Conservation (phyloP, 179 eudicot genomes). For the Patellifolia procumbens region DNA sequence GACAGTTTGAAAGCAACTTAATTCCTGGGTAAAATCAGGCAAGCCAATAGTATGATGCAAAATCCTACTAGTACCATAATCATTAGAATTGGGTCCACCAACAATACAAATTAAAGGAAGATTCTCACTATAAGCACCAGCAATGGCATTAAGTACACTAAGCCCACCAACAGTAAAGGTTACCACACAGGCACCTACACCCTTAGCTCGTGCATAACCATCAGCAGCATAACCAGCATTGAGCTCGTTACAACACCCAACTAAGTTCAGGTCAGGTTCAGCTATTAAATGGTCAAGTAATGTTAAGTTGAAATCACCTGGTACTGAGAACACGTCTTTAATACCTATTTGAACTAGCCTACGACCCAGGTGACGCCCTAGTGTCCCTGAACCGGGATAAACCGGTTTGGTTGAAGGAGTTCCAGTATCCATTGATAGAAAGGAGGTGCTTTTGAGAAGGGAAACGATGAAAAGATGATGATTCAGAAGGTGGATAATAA, state of each 20-base stretch:
- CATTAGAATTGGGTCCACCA: constrained; percentile 89
- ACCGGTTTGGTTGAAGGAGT: background rate
- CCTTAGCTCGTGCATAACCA: constrained; percentile 80
- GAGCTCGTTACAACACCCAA: constrained; percentile 85
- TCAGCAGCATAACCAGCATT: constrained; percentile 90
- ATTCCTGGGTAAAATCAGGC: constrained; percentile 76
- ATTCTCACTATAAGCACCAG: constrained; percentile 80
- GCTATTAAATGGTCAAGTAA: constrained; percentile 59
- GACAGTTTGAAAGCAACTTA: constrained; percentile 66
- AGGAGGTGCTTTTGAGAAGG: background rate
- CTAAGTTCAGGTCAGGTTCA: constrained; percentile 57
- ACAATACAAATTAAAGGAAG: constrained; percentile 71
- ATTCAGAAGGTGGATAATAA: background rate
- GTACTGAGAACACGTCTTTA: constrained; percentile 67
- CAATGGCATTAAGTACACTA: constrained; percentile 68
- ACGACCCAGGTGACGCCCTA: constrained; percentile 65
- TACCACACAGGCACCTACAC: constrained; percentile 82
- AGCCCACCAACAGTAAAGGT: constrained; percentile 83
- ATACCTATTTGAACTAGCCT: constrained; percentile 75
- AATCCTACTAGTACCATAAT: constrained; percentile 61
- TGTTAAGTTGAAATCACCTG: constrained; percentile 74
- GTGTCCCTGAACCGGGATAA: constrained; percentile 35
- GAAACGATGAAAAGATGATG: background rate
- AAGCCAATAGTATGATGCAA: constrained; percentile 77
- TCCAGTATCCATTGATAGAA: constrained; percentile 16